Base-by-base conservation (phyloP, 306 rosid species). In the Casuarina equisetifolia region DNA sequence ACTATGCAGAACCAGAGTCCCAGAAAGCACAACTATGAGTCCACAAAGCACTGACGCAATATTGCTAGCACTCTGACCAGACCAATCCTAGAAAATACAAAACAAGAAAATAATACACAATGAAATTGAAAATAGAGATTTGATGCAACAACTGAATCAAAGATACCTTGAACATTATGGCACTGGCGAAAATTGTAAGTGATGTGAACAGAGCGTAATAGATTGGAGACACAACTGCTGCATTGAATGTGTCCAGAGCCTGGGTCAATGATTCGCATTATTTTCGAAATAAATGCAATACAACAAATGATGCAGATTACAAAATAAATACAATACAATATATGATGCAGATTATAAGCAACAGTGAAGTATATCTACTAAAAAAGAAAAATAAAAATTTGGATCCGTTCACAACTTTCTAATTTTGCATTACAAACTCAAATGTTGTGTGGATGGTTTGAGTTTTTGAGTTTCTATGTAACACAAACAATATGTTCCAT, bases 201-300 rank as follows among this genome's bases (percentile, higher is more conserved):
- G 94, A 71, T 64, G 97, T 95, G 92, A 92, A 95, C 90, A 95
- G 77, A 78, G 97, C 97, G 85, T 90, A 92, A 88, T 95, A 88
- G 74, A 95, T 92, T 2, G 98, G 97, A 48, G 97, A 92, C 80
- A 95, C 97, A 79, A 92, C 80, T 45, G 99, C 84, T 13, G 99
- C 88, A 80, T 92, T 91, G 76, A 92, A 95, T 73, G 85, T 95
- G 79, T 91, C 97, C 96, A 95, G 75, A 68, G 97, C 98, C 97
- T 92, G 89, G 74, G 83, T 72, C 76, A 74, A 46, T 40, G 82
- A 64, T 48, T 42, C 35, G 8, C 70, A 74, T 53, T 62, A 74
- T 76, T 66, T 66, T 66, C 35, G 7, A 81, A 67, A 82, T 66
- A 73, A 81, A 74, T 70, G 48, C 63, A 76, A 58, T 42, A 74